These are phyloP conservation scores for Dryas integrifolia DNA, from an alignment of 331 rosid genomes.

Conservation along the genomic window DNA sequence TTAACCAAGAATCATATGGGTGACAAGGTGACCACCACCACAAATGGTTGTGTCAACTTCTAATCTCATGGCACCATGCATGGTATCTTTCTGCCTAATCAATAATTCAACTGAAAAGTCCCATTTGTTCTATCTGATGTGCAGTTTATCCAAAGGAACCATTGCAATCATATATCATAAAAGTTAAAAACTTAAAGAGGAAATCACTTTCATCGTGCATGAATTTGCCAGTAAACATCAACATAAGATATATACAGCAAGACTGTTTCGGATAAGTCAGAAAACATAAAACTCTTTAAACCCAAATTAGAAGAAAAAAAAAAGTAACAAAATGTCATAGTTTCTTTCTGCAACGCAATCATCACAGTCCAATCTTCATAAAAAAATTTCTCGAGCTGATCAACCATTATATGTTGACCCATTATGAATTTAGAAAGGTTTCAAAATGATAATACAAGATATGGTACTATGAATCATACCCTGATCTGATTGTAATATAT, in stretches of 20 bases:
- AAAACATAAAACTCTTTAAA: background rate
- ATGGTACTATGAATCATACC: slow-evolving; percentile 14
- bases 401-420: slow-evolving; percentile 44
- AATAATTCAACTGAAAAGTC: slow-evolving; percentile 48
- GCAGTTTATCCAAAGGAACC: slow-evolving; percentile 14
- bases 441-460: slow-evolving; percentile 19
- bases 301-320: background rate
- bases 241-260: background rate
- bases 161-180: slow-evolving; percentile 14
- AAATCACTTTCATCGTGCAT: slow-evolving; percentile 26
- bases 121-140: slow-evolving; percentile 24
- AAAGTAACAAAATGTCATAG: background rate
- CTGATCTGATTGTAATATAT: slow-evolving; percentile 1
- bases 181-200: background rate
- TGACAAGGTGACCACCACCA: slow-evolving; percentile 68
- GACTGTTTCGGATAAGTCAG: slow-evolving; percentile 2
- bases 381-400: slow-evolving; percentile 47
- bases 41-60: slow-evolving; percentile 47
- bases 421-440: slow-evolving; percentile 28
- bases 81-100: slow-evolving; percentile 34
- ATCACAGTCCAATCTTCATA: background rate
- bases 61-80: slow-evolving; percentile 20
- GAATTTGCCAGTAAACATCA: slow-evolving; percentile 31
- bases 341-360: background rate
- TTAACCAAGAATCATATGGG: slow-evolving; percentile 43